These are phyloP conservation scores for Claviceps pusilla DNA, from an alignment of 2,329 filamentous ascomycete species.

Conservation along the genomic window DNA sequence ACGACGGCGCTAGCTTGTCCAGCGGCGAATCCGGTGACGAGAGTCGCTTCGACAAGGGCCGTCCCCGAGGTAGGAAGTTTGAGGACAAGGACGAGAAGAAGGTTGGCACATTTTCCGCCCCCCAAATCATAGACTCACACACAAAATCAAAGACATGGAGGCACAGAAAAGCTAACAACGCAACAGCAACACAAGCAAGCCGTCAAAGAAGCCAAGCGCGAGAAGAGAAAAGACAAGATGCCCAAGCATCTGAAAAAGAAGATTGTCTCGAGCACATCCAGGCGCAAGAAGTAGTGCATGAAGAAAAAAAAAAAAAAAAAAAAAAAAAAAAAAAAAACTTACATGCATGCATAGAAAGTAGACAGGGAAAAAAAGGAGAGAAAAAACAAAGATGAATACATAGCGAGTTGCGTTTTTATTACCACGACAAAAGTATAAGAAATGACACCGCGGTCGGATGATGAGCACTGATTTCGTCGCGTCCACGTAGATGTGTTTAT, in stretches of 20 bases:
- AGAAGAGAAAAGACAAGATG: constrained; percentile 89
- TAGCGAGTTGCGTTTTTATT: too few species aligned
- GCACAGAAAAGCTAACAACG: too few species aligned
- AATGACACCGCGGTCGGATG: constrained; percentile 24
- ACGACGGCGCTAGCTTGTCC: constrained; percentile 32
- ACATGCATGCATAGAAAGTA: background rate
- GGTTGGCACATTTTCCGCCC: constrained; percentile 23
- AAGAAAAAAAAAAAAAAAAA: constrained; percentile 5
- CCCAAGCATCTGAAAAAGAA: constrained; percentile 94
- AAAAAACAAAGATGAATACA: too few species aligned
- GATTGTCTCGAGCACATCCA: constrained; percentile 47
- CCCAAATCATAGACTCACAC: too few species aligned
- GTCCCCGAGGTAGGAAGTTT: constrained; percentile 67
- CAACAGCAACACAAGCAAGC: constrained; percentile 58
- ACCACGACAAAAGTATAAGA: too few species aligned
- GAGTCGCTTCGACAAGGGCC: constrained; percentile 46
- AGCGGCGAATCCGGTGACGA: constrained; percentile 32
- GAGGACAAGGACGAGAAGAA: constrained; percentile 85
- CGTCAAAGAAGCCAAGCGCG: constrained; percentile 89
- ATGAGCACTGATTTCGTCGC: constrained; percentile 28
- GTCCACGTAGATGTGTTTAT: constrained; percentile 16
- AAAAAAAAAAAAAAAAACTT: background rate
- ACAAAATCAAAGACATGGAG: too few species aligned
- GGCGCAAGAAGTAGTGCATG: constrained; percentile 42
- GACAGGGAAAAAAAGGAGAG: too few species aligned